Conservation (phyloP, 345 rosid genomes). For the Eucalyptus coolabah region DNA sequence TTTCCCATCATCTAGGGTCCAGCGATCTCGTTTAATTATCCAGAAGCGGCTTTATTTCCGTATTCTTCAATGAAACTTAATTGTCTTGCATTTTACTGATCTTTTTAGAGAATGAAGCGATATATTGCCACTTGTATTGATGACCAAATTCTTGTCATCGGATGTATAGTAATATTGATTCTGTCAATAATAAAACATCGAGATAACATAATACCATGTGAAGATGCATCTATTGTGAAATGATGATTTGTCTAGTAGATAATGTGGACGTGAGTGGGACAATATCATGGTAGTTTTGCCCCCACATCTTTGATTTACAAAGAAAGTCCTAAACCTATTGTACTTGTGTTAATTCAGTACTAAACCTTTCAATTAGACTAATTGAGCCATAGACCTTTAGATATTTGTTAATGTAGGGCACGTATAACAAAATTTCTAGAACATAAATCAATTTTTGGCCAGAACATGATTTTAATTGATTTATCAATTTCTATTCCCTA, state of each 20-base stretch:
- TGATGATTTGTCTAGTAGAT: neutral
- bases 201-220: neutral
- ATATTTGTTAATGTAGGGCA: too few relatives aligned
- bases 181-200: neutral
- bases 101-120: neutral
- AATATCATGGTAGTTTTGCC: neutral
- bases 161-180: neutral
- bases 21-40: neutral
- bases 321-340: too few relatives aligned
- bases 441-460: too few relatives aligned
- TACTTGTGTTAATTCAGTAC: accelerated
- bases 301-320: neutral
- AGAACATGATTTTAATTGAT: too few relatives aligned
- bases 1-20: neutral
- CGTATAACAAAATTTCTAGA: too few relatives aligned
- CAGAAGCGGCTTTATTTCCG: neutral
- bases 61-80: neutral
- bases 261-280: neutral
- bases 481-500: too few relatives aligned
- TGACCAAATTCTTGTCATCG: neutral
- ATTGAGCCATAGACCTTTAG: too few relatives aligned
- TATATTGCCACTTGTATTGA: neutral
- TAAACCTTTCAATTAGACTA: too few relatives aligned
- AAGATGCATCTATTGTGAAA: neutral
- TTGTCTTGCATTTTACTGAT: neutral